Evolutionary conservation across 2,329 filamentous ascomycete species (phyloP), one percentile per base, ranked within the genome.

Genomic region (Sclerotinia borealis): DNA sequence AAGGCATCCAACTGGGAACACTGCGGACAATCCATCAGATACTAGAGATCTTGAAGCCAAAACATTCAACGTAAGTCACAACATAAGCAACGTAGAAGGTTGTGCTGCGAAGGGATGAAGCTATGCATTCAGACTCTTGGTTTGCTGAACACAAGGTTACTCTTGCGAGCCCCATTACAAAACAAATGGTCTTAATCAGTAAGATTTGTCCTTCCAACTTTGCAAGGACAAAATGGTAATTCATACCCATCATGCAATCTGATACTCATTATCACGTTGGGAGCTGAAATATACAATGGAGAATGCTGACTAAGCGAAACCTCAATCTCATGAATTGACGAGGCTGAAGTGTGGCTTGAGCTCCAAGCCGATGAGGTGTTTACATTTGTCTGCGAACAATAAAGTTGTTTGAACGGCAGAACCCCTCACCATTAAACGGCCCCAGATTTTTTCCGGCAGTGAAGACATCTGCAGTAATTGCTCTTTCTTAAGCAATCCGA

Each of bases 301-400:
- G 19, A 11, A 31, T 22, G 54, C 11, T 56, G 54, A 56, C 39
- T 56, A 56, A 56, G 39, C 54, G 45, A n/a, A 45, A 27, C 52
- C 27, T 43, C 13, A 25, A 13, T 11, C 36, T 37, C 27, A 45
- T 31, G 17, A 17, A 43, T 34, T 45, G 39, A 31, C 54, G 54
- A 56, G 54, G 54, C 54, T 56, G 54, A 45, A 45, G 39, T 56
- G 54, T 56, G 54, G 54, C 54, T 56, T 56, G 52, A 56, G 52
- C 52, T 45, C 39, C 54, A n/a, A 31, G 52, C 27, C 54, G 54
- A 45, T 56, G 54, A 56, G 54, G 54, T 56, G 54, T 56, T 56
- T 56, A 56, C 39, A 45, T 31, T 45, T 45, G 39, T 45, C 19
- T 56, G 27, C 37, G 27, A 56, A 56, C 9, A 19, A 45, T 43